Evolutionary conservation across 2,329 filamentous ascomycete genomes (phyloP), one percentile per base, ranked within the genome.

Genomic region (Sarocladium oryzae): DNA sequence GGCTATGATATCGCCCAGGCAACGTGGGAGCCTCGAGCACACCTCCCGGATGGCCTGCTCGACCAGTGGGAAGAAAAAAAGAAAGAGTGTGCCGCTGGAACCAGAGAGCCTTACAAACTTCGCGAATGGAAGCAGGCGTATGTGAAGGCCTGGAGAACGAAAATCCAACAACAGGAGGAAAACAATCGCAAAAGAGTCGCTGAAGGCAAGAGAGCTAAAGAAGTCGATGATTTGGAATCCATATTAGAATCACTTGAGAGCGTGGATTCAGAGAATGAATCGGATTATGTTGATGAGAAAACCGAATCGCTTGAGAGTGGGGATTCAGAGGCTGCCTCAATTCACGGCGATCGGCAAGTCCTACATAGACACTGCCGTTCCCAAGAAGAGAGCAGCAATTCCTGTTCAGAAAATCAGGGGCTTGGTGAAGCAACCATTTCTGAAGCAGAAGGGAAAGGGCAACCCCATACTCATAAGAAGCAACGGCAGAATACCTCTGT

Each of bases 1-100:
- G 63, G 62, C 2, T 71, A 59, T 43, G 55, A 59, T 1, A 57
- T 73, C 0, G 53, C 57, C 26, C 61, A 66, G n/a, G 66, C 67
- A 41, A 67, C 65, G 2, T 82, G 78, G 78, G 78, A 82, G 56
- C 76, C 78, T 0, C 56, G 60, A 9, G 61, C 68, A 4, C 65
- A 78, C 51, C 59, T 81, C 3, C 64, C 63, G 0, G 55, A 61
- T 2, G 64, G 64, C 0, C 61, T 79, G 4, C 58, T 72, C 2
- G 53, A 59, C 0, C 59, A 68, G 2, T 81, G 78, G 78, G 61
- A 68, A 46, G 59, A 65, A 23, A 66, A 61, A 4, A 74, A 73
- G 56, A 56, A 59, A n/a, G 60, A 63, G 6, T 63, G 68, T 9
- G 61, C 59, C 3, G 59, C 59, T 7, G 67, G 69, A 11, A 57